Conservation (phyloP, 768 basidiomycete genomes). For the Boletus tylopilopsis region DNA sequence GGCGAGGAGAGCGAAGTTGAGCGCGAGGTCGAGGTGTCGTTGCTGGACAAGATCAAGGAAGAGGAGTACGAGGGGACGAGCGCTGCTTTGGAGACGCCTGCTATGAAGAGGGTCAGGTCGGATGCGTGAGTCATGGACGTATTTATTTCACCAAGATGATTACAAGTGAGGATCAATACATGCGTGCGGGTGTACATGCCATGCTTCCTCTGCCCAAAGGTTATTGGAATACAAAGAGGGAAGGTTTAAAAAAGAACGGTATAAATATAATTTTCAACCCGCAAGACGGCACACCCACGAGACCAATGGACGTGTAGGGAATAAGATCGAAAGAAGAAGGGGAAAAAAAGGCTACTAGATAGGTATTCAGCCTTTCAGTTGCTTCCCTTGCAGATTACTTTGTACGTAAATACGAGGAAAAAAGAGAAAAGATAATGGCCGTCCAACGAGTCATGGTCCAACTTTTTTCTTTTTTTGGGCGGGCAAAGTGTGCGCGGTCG, state of each 20-base stretch:
- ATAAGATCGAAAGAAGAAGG: constrained; percentile 1
- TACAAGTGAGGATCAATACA: constrained; percentile 21
- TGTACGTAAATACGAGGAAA: constrained; percentile 25
- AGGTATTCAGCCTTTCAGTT: constrained; percentile 29
- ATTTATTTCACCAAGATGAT: constrained; percentile 22
- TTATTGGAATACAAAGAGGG: constrained; percentile 10
- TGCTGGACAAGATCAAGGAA: constrained; percentile 17
- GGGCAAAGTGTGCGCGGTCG: not conserved
- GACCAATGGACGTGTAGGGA: constrained; percentile 7
- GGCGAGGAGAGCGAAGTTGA: constrained; percentile 37
- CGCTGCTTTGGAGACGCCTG: constrained; percentile 20
- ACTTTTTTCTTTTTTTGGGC: not conserved
- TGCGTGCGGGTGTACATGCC: constrained; percentile 15
- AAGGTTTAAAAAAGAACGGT: constrained; percentile 18
- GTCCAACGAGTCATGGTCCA: constrained; percentile 8
- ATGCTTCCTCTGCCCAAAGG: constrained; percentile 10
- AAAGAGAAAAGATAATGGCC: not conserved
- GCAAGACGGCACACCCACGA: constrained; percentile 5
- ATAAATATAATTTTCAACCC: constrained; percentile 25
- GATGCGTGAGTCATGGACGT: constrained; percentile 14
- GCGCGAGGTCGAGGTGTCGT: constrained; percentile 9
- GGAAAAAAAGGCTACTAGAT: constrained; percentile 24
- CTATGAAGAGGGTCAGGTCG: constrained; percentile 24
- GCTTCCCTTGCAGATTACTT: constrained; percentile 27
- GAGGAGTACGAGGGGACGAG: constrained; percentile 30